Evolutionary conservation across 73 alveolate genomes (phyloP), one percentile per base, ranked within the genome.

Genomic region (Paramecium sonneborni): DNA sequence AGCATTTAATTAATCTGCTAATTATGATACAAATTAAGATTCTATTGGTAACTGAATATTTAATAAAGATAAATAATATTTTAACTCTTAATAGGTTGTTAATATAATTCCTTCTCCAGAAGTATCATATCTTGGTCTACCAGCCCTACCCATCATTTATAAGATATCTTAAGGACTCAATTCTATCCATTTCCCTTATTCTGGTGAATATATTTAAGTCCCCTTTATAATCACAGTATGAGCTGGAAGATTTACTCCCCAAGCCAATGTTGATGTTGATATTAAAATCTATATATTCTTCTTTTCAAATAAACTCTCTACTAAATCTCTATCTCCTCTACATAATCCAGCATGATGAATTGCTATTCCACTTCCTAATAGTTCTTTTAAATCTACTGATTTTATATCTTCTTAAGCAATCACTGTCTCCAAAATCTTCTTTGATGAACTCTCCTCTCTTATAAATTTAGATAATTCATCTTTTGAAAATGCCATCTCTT

Each of bases 171-270:
- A 96, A 38, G 99, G 99, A 15, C 99, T 95, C 56, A 99, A 95
- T 96, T 99, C 99, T 2, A 95, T 95, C 99, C 99, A 99, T 46
- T 88, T 92, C 8, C 99, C 99, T 93, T 97, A 76, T 95, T 99
- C 99, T 3, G 99, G 99, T 21, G 97, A 92, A 93, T 99, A 99
- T 18, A 99, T 98, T 95, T 99, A 98, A 11, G 99, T 99, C 21
- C 99, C 99, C 95, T 99, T 99, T 69, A 99, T 98, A 57, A 99
- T 99, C 21, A 99, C 99, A 14, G 99, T 97, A 93, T 98, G 99
- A 6, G 99, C 99, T 0, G 99, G 99, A 70, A 99, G 95, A 93
- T 99, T 99, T 12, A 99, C 99, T 28, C 99, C 99, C 99, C 99
- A 98, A 10, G 99, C 99, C 18, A 98, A 88, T 41, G 99, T 98